Conservation (phyloP, 106 monocot genomes). For the Allium sativum region DNA sequence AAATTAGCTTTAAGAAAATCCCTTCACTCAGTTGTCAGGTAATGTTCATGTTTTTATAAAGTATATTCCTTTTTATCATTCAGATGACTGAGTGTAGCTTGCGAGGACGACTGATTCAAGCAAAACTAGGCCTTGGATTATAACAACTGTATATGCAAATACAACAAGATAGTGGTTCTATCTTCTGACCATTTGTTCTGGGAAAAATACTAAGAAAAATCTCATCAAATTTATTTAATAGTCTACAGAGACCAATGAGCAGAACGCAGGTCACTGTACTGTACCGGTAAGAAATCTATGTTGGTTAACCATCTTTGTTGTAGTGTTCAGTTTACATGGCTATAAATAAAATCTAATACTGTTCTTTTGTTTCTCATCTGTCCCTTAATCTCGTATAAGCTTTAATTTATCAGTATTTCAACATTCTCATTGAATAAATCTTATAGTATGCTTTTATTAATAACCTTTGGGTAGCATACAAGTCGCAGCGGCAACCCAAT, state of each 20-base stretch:
- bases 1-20: too few relatives aligned
- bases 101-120: slow-evolving; percentile 38
- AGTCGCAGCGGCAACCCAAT: neutral
- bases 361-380: too few relatives aligned
- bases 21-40: too few relatives aligned
- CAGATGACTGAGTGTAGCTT: slow-evolving; percentile 36
- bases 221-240: too few relatives aligned
- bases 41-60: neutral
- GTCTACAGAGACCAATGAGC: too few relatives aligned
- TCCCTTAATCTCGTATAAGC: neutral
- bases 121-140: slow-evolving; percentile 9
- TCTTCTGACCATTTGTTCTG: neutral
- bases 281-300: too few relatives aligned
- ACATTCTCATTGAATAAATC: neutral
- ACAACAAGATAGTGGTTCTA: neutral
- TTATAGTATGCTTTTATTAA: neutral
- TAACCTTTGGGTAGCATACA: neutral
- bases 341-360: too few relatives aligned
- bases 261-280: too few relatives aligned
- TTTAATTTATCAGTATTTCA: neutral
- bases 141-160: neutral
- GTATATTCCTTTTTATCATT: neutral
- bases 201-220: too few relatives aligned
- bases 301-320: too few relatives aligned
- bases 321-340: too few relatives aligned